Conservation (phyloP, 2,329 filamentous ascomycete species). For the Fusarium praegraminearum region DNA sequence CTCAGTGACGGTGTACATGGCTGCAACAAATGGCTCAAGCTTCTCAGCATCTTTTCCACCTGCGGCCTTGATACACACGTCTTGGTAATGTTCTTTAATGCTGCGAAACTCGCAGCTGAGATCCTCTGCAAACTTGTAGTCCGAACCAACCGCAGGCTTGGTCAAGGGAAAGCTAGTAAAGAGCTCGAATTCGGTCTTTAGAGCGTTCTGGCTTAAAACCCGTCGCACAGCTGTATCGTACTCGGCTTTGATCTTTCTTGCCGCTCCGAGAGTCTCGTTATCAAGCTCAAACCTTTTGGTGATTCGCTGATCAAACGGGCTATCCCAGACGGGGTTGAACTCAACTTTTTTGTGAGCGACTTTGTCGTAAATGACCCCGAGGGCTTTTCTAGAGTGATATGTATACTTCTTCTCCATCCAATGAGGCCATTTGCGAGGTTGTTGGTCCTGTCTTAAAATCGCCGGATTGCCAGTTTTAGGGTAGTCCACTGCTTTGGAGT, state of each 20-base stretch:
- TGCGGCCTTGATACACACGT: slow-evolving; percentile 73
- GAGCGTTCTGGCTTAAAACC: slow-evolving; percentile 86
- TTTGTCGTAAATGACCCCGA: slow-evolving; percentile 86
- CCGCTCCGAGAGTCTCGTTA: slow-evolving; percentile 67
- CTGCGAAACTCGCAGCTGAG: slow-evolving; percentile 75
- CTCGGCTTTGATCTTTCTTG: slow-evolving; percentile 74
- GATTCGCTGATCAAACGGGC: slow-evolving; percentile 81
- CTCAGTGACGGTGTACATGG: slow-evolving; percentile 88
- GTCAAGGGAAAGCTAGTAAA: slow-evolving; percentile 87
- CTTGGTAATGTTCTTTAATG: slow-evolving; percentile 77
- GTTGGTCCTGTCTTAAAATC: slow-evolving; percentile 70
- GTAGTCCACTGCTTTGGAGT: slow-evolving; percentile 94
- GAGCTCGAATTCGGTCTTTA: slow-evolving; percentile 90
- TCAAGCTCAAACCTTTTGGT: slow-evolving; percentile 70
- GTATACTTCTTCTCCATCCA: slow-evolving; percentile 81
- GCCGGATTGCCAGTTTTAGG: slow-evolving; percentile 89
- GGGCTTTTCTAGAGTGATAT: slow-evolving; percentile 77
- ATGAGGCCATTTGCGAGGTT: slow-evolving; percentile 79
- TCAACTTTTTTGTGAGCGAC: slow-evolving; percentile 68
- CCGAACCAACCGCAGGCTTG: slow-evolving; percentile 76
- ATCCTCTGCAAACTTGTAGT: slow-evolving; percentile 90
- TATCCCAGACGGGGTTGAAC: slow-evolving; percentile 79
- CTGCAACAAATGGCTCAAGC: slow-evolving; percentile 80
- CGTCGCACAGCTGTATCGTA: slow-evolving; percentile 84
- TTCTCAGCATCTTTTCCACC: slow-evolving; percentile 68